phyloP scores from a whole-genome alignment of 2,329 filamentous ascomycete species.

The Phoma herbarum region DNA sequence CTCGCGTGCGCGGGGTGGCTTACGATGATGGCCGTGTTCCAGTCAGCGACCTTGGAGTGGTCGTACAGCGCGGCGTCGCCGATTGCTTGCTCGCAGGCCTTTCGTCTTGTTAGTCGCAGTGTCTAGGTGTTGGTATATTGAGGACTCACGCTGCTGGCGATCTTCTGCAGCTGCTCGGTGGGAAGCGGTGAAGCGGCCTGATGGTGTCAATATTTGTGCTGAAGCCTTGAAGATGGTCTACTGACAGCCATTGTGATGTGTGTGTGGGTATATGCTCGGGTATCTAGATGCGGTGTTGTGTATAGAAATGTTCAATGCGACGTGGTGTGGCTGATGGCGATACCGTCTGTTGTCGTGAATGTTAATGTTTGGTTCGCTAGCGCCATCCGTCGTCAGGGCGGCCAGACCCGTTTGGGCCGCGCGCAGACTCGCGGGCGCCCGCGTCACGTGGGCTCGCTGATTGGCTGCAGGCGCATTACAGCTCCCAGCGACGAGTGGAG shows the following conservation, averaged over 20 bases:
- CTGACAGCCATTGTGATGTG: conserved; percentile 43
- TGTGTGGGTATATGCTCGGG: conserved; percentile 11
- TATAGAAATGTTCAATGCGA: not conserved
- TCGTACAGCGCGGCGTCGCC: conserved; percentile 81
- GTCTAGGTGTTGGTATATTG: not conserved
- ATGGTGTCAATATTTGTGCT: not conserved
- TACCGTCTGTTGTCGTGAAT: conserved; percentile 30
- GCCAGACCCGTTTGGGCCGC: conserved; percentile 18
- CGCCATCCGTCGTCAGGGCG: conserved; percentile 19
- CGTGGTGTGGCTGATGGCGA: conserved; percentile 10
- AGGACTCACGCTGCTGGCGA: conserved; percentile 41
- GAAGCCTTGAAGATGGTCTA: not conserved
- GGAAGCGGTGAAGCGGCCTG: conserved; percentile 42
- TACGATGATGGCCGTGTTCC: conserved; percentile 96
- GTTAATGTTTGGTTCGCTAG: conserved; percentile 24
- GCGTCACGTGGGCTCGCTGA: conserved; percentile 40
- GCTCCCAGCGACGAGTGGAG: conserved; percentile 15
- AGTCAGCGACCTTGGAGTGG: conserved; percentile 81
- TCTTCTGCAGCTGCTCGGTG: conserved; percentile 43
- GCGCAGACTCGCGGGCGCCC: conserved; percentile 13
- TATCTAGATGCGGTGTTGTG: not conserved
- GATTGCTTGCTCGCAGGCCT: conserved; percentile 87
- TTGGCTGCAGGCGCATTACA: conserved; percentile 31
- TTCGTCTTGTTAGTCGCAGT: conserved; percentile 14
- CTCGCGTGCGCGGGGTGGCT: conserved; percentile 45